Conservation (phyloP, 805 yeast species). For the Myxozyma udenii region DNA sequence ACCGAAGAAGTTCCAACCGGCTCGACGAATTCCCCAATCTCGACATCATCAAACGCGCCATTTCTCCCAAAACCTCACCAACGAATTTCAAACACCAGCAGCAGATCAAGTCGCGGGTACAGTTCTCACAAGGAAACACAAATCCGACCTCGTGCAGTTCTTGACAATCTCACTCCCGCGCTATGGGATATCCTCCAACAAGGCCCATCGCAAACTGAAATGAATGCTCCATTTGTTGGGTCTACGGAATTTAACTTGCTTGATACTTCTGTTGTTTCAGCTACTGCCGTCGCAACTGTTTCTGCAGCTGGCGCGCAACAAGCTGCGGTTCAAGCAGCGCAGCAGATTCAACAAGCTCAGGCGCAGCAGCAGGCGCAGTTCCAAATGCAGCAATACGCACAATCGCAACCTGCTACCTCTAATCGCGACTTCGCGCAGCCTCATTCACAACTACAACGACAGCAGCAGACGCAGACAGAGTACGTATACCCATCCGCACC, state of each 20-base stretch:
- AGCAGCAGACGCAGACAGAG: background rate
- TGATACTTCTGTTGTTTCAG: background rate
- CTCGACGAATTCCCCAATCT: no score
- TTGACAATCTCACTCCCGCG: constrained; percentile 1
- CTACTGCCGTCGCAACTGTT: constrained; percentile 2
- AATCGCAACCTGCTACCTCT: background rate
- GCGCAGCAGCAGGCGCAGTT: background rate
- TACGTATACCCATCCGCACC: background rate
- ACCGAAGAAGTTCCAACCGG: no score
- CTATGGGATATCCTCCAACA: constrained; percentile 29
- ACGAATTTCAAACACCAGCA: no score
- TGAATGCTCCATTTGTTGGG: background rate
- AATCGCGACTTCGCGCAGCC: background rate
- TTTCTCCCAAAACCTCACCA: no score
- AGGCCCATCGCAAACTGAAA: constrained; percentile 8
- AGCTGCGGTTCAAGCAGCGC: background rate
- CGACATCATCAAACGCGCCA: no score
- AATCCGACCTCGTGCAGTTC: background rate
- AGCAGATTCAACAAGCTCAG: constrained; percentile 3
- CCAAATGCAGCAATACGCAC: background rate
- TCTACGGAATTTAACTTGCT: background rate
- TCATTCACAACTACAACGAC: background rate
- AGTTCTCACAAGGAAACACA: no score
- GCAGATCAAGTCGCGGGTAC: no score
- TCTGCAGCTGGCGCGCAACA: background rate